Conservation (phyloP, 345 rosid species). For the Viola odorata region DNA sequence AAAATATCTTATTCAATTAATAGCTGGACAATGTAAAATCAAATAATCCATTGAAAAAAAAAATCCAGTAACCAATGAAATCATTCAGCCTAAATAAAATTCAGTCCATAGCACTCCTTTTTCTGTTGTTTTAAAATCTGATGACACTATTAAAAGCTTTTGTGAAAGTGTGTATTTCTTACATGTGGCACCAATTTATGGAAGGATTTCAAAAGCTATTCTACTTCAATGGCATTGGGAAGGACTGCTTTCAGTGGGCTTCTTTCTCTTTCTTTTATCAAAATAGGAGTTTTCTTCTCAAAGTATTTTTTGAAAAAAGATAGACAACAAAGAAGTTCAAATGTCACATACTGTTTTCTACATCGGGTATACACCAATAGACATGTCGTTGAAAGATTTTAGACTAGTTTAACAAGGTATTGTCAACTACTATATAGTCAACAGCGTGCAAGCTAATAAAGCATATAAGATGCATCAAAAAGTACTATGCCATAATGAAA, state of each 20-base stretch:
- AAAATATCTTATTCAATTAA: neutral
- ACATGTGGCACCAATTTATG: too few species aligned
- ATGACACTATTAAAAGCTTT: neutral
- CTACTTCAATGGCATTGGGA: neutral
- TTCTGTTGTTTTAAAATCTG: neutral
- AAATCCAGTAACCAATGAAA: neutral
- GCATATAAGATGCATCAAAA: neutral
- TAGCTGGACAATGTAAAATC: neutral
- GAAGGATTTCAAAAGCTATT: neutral
- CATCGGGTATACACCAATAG: too few species aligned
- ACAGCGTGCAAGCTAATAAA: neutral
- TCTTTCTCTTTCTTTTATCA: too few species aligned
- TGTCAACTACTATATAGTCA: constrained; percentile 4
- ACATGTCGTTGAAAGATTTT: too few species aligned
- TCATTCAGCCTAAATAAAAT: neutral
- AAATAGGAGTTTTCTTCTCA: too few species aligned
- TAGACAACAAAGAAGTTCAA: too few species aligned
- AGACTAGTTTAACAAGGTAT: constrained; percentile 6
- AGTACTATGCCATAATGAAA: neutral
- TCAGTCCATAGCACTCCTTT: neutral
- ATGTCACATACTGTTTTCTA: too few species aligned
- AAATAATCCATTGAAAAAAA: neutral
- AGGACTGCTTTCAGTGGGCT: neutral
- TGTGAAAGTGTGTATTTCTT: too few species aligned
- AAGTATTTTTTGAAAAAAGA: too few species aligned